phyloP scores from a whole-genome alignment of 164 flowering plant species.

The Sedum album region DNA sequence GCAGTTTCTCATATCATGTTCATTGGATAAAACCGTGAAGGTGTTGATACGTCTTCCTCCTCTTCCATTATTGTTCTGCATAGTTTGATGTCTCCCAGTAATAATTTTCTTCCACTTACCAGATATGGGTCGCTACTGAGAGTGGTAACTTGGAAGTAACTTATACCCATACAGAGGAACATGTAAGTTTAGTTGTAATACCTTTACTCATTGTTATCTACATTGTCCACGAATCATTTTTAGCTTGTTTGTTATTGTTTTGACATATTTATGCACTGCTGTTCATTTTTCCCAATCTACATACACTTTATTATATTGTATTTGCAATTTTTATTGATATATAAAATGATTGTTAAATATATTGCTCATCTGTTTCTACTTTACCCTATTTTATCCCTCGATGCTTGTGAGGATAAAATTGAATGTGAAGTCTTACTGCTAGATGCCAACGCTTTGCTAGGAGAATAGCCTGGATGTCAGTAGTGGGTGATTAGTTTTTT shows the following conservation, averaged over 20 bases:
- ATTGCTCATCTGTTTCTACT: neutral
- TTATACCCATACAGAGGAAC: conserved; percentile 79
- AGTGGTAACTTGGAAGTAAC: conserved; percentile 84
- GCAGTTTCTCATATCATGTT: conserved; percentile 77
- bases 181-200: conserved; percentile 38
- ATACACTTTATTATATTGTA: neutral
- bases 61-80: neutral
- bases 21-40: conserved; percentile 85
- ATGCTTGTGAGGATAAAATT: neutral
- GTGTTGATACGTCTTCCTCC: conserved; percentile 21
- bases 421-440: neutral
- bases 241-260: neutral
- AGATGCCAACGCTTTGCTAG: neutral
- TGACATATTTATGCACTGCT: neutral
- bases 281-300: neutral
- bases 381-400: neutral
- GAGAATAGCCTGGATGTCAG: neutral
- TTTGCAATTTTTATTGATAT: too few species aligned
- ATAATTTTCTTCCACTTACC: conserved; percentile 16
- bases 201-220: neutral
- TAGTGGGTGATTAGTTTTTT: neutral
- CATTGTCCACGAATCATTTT: neutral
- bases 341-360: too few species aligned
- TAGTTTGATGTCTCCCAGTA: neutral
- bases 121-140: conserved; percentile 87